phyloP scores from a whole-genome alignment of 2,329 filamentous ascomycete genomes.

The Botrytis hyacinthi region DNA sequence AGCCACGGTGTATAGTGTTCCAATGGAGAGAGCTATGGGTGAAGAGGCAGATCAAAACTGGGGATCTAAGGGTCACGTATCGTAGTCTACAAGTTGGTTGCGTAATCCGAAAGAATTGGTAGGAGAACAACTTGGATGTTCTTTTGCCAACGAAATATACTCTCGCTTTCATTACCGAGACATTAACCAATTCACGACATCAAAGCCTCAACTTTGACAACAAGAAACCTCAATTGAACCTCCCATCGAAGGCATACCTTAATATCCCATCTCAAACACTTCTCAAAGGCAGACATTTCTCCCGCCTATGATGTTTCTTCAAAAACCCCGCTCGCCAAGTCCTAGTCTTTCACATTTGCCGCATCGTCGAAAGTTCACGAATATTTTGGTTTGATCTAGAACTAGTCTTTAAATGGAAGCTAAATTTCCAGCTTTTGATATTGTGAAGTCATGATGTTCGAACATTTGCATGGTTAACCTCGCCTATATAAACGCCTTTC shows the following conservation, averaged over 20 bases:
- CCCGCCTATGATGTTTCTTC: rapidly evolving
- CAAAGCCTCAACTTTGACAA: background rate
- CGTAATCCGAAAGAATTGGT: background rate
- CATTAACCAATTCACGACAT: background rate
- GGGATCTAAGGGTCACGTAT: background rate
- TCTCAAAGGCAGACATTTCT: background rate
- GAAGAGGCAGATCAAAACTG: rapidly evolving
- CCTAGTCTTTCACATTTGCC: background rate
- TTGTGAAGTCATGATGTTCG: too few species aligned
- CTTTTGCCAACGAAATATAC: background rate
- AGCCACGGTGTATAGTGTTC: too few species aligned
- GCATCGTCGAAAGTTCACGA: background rate
- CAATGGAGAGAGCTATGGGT: background rate
- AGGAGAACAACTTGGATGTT: rapidly evolving
- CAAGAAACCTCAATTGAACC: background rate
- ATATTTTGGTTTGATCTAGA: rapidly evolving
- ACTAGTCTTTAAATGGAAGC: background rate
- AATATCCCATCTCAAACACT: rapidly evolving
- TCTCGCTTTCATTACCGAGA: background rate
- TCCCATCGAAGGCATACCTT: background rate
- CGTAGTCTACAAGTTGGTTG: background rate
- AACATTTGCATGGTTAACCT: too few species aligned
- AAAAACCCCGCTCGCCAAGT: background rate
- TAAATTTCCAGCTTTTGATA: background rate
- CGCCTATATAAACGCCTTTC: too few species aligned